Evolutionary conservation across 164 flowering plant genomes (phyloP).

Genomic region (Platanus orientalis): DNA sequence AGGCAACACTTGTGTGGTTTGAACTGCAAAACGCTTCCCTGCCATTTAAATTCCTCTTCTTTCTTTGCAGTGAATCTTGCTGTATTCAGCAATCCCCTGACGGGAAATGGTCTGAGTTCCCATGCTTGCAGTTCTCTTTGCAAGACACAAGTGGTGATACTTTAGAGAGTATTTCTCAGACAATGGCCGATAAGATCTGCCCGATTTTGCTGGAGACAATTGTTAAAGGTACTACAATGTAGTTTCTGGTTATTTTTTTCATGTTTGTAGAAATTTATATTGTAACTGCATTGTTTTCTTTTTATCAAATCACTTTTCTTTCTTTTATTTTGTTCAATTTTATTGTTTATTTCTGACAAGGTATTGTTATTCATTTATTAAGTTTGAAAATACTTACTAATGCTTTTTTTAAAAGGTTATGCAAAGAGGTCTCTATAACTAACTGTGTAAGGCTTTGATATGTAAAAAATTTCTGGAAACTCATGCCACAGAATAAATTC

Average conservation of each 20-base stretch:
- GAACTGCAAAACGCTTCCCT: too few relatives aligned
- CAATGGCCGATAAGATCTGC: slow-evolving; percentile 56
- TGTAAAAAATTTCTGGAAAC: too few relatives aligned
- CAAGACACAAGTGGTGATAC: slow-evolving; percentile 30
- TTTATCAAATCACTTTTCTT: not conserved
- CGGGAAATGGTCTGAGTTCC: slow-evolving; percentile 31
- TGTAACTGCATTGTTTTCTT: not conserved
- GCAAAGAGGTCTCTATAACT: too few relatives aligned
- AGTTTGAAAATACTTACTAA: too few relatives aligned
- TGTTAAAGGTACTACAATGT: slow-evolving; percentile 55
- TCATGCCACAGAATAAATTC: too few relatives aligned
- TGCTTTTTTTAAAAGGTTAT: too few relatives aligned
- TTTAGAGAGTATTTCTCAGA: slow-evolving; percentile 40
- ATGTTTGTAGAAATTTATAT: not conserved
- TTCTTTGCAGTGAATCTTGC: slow-evolving; percentile 64
- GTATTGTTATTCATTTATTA: too few relatives aligned
- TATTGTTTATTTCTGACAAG: too few relatives aligned
- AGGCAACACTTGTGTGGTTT: too few relatives aligned
- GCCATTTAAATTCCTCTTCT: not conserved
- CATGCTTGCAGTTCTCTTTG: slow-evolving; percentile 69
- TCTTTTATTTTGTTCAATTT: not conserved
- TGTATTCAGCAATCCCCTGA: slow-evolving; percentile 33
- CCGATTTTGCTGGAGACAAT: slow-evolving; percentile 65
- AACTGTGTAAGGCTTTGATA: too few relatives aligned
- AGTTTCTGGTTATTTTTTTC: slow-evolving; percentile 1